Base-by-base conservation (phyloP, 768 basidiomycete species). In the Neoboletus brunneissimus region DNA sequence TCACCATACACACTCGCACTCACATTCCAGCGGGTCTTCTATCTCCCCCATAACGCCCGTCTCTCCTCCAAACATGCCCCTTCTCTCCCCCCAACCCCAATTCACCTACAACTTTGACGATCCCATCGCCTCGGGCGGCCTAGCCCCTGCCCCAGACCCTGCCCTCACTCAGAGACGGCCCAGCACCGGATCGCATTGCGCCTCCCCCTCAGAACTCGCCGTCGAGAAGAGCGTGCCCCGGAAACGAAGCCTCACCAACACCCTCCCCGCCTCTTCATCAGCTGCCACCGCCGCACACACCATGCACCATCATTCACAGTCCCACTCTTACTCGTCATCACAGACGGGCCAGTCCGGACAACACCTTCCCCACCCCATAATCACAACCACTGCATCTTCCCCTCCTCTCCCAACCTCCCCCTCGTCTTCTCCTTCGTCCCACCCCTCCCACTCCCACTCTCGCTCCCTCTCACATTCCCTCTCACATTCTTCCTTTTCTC, bases 221-320 rank as follows among this genome's bases (percentile, higher is more conserved):
- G 75, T 77, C 11, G 71, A 77, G 55, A 80, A 84, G 49, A 79
- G 80, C 43, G 77, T 87, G 11, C 84, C 86, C 2, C 76, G 86
- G 37, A 89, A 89, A 70, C 79, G 88, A 56, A 86, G 84, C 66
- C 85, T 88, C 65, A 83, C 76, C 2, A 71, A 73, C 50, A 67
- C 72, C 4, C 68, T 79, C 18, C 76, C 81, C 74, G 42, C 70
- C 65, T 57, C 67, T 12, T 40, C 57, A 4, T n/a, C 64, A 2
- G 5, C 58, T 38, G 11, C 22, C 35, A 13, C 57, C 11, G 37
- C 42, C 5, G 3, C 54, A 32, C 67, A 67, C 48, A n/a, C 44
- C 54, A 48, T 61, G 41, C 69, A 67, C 42, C 60, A 62, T 2
- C 70, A 71, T 23, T 63, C 69, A 0, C 68, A 70, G 0, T 71